phyloP scores from a whole-genome alignment of 805 yeast species.

The Candida michaelii region DNA sequence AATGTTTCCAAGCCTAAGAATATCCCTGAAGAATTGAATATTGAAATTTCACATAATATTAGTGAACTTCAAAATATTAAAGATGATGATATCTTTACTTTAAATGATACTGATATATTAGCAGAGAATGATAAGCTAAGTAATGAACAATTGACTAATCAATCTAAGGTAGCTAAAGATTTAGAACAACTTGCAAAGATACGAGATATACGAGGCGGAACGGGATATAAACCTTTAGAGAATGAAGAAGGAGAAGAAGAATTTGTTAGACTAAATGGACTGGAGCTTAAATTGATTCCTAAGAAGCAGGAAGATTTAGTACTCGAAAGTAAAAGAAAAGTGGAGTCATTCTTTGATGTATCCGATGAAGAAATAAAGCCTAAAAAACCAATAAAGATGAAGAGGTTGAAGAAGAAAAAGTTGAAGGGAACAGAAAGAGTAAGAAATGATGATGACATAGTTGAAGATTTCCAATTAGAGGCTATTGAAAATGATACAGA shows the following conservation, averaged over 20 bases:
- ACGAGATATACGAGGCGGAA: slow-evolving; percentile 5
- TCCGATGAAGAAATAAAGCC: slow-evolving; percentile 4
- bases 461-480: slow-evolving; percentile 27
- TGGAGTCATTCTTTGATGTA: slow-evolving; percentile 12
- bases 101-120: slow-evolving; percentile 49
- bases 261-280: slow-evolving; percentile 3
- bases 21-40: slow-evolving; percentile 15
- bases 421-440: slow-evolving; percentile 29
- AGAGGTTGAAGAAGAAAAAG: slow-evolving; percentile 42
- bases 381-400: slow-evolving; percentile 34
- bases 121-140: slow-evolving; percentile 35
- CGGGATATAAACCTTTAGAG: slow-evolving; percentile 2
- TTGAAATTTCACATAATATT: slow-evolving; percentile 47
- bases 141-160: slow-evolving; percentile 32
- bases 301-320: neutral
- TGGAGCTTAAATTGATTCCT: slow-evolving; percentile 3
- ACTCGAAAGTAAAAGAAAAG: slow-evolving; percentile 1
- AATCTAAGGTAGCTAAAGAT: slow-evolving; percentile 28
- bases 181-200: slow-evolving; percentile 20
- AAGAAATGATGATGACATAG: slow-evolving; percentile 15
- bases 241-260: slow-evolving; percentile 18
- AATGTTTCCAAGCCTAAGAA: too few species aligned
- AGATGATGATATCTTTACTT: slow-evolving; percentile 53
- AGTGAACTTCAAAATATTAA: slow-evolving; percentile 37
- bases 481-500: slow-evolving; percentile 27